Evolutionary conservation across 2,329 filamentous ascomycete species (phyloP), one percentile per base, ranked within the genome.

Genomic region (Sporothrix pallida): DNA sequence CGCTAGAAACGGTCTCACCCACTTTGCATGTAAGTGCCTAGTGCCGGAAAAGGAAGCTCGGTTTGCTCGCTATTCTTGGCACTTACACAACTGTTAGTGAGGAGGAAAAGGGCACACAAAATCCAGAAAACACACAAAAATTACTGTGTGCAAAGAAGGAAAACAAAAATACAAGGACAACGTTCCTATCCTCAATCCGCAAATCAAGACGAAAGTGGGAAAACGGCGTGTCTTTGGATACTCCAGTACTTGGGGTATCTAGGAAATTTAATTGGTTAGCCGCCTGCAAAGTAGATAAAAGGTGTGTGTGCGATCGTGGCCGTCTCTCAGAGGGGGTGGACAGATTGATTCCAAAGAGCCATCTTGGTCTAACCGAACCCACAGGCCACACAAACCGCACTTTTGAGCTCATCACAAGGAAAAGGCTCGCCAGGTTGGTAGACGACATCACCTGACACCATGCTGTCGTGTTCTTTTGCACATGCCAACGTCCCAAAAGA

Each of bases 1-100:
- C 65, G 46, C 46, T 54, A 69, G 23, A 69, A 54, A 37, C 15
- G 15, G 26, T 23, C 23, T 56, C 42, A 20, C 42, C 62, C 42
- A 48, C 62, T 46, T 65, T 65, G n/a, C 37, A 6, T 56, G 63
- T 54, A 69, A 20, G 46, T 52, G 31, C 10, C 65, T 65, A 73
- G 65, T 70, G 44, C 72, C n/a, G 44, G 17, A 73, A 70, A 17
- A 70, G 72, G 72, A 69, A 72, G 71, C 63, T 72, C 71, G 37
- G 54, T 42, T 20, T 17, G n/a, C 20, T 62, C 44, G 20, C 46
- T 72, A 52, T 50, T 52, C 46, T n/a, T 52, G 54, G 52, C 60
- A 20, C n/a, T 5, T 15, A 44, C 26, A n/a, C 46, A 6, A 17
- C 9, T 63, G 26, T 17, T 42, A 31, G 15, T 7, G 37, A 44